Percentiles rank a stretch among this genome's conserved stretches.
These are phyloP conservation scores for Theobroma cacao DNA, from an alignment of 345 rosid genomes.

Conservation along the genomic window DNA sequence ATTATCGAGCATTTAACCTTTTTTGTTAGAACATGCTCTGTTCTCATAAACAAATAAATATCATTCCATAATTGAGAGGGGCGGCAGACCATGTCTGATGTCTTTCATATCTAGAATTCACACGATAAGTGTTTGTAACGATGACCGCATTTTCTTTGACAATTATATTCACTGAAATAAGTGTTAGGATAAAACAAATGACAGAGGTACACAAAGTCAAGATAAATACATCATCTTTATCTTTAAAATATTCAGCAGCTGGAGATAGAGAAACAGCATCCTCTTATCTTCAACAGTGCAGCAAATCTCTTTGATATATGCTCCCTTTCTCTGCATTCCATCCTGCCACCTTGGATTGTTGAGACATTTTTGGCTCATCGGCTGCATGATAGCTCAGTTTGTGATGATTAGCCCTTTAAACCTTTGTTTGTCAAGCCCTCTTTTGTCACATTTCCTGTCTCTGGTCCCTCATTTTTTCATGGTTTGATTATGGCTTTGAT, in stretches of 20 bases:
- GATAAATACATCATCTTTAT: neutral
- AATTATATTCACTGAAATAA: neutral
- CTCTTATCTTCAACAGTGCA: neutral
- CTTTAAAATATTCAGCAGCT: neutral
- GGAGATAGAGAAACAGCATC: neutral
- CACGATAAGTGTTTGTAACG: neutral
- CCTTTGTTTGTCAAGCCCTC: neutral
- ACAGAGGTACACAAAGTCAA: neutral
- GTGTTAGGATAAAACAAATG: neutral
- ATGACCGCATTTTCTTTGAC: neutral
- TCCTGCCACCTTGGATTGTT: neutral
- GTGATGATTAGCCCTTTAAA: neutral
- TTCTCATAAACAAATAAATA: neutral
- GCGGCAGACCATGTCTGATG: neutral
- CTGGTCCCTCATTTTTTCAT: neutral
- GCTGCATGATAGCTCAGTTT: neutral
- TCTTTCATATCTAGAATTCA: neutral
- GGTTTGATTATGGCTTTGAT: neutral
- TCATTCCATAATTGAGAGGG: neutral
- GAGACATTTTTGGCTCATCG: neutral
- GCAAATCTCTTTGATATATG: neutral
- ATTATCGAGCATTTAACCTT: no score
- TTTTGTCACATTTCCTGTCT: neutral
- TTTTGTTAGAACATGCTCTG: neutral
- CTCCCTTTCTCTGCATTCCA: neutral